Evolutionary conservation across 306 rosid genomes (phyloP).

Genomic region (Vigna reflexopilosa): DNA sequence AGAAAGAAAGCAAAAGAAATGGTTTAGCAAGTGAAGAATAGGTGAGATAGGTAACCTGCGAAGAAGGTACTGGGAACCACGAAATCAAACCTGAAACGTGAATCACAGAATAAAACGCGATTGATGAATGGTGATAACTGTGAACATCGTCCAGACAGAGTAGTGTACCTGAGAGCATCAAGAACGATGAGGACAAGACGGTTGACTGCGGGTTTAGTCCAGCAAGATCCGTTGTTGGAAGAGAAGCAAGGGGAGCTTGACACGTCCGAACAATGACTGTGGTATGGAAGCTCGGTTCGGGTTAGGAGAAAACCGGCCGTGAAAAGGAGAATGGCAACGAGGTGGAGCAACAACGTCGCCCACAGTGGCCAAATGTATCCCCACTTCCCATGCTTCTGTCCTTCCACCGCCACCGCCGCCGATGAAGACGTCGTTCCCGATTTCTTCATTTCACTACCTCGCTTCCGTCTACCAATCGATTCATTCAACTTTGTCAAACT

Average conservation of each 20-base stretch:
- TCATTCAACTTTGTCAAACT: not conserved
- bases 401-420: not conserved
- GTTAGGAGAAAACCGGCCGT: constrained; percentile 89
- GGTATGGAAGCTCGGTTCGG: constrained; percentile 86
- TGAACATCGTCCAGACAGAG: not conserved
- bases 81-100: constrained; percentile 76
- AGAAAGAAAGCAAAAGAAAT: not conserved
- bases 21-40: not conserved
- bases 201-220: constrained; percentile 73
- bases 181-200: constrained; percentile 77
- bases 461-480: not conserved
- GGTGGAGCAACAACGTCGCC: constrained; percentile 66
- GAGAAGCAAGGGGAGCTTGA: constrained; percentile 69
- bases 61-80: constrained; percentile 92
- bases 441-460: not conserved
- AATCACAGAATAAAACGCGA: not conserved
- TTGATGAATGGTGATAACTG: not conserved
- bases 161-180: constrained; percentile 78
- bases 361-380: constrained; percentile 67
- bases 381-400: constrained; percentile 49
- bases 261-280: constrained; percentile 76
- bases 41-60: constrained; percentile 54
- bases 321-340: constrained; percentile 67
- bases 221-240: constrained; percentile 52
- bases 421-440: constrained; percentile 31